A percentile compares a stretch with the other conserved stretches of the same genome.
Conservation (phyloP, 495 filamentous ascomycete genomes). For the Aeminium ludgeri region DNA sequence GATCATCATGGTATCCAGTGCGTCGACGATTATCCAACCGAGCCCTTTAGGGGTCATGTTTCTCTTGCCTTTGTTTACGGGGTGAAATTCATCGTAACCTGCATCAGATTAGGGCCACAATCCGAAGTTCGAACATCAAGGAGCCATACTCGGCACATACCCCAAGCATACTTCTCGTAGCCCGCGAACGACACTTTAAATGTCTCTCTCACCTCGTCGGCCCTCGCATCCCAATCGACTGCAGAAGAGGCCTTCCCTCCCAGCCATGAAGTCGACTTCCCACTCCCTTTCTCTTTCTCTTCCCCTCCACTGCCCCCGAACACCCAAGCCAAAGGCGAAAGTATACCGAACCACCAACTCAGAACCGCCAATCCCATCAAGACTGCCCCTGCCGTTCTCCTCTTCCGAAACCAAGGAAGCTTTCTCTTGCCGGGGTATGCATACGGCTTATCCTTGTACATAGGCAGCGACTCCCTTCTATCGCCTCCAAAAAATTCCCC, state of each 20-base stretch:
- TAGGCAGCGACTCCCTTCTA: slow-evolving; percentile 48
- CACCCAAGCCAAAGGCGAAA: slow-evolving; percentile 18
- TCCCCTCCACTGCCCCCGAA: background rate
- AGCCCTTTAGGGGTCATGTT: slow-evolving; percentile 73
- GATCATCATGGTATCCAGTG: slow-evolving; percentile 88
- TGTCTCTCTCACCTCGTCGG: slow-evolving; percentile 74
- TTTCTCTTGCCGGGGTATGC: slow-evolving; percentile 37
- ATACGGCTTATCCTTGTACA: slow-evolving; percentile 99
- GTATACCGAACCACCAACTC: slow-evolving; percentile 43
- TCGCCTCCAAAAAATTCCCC: slow-evolving; percentile 37
- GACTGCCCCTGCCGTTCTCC: slow-evolving; percentile 34
- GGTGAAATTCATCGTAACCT: slow-evolving; percentile 79
- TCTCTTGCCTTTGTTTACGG: slow-evolving; percentile 56
- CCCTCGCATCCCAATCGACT: slow-evolving; percentile 56
- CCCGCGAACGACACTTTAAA: slow-evolving; percentile 82
- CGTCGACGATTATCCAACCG: slow-evolving; percentile 97
- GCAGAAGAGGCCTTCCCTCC: slow-evolving; percentile 13
- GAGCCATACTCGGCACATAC: slow-evolving; percentile 34
- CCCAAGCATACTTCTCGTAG: slow-evolving; percentile 90
- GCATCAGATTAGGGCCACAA: background rate
- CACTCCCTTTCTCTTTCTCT: slow-evolving; percentile 1
- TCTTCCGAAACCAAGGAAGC: slow-evolving; percentile 28
- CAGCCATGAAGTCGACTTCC: slow-evolving; percentile 6
- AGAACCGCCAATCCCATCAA: slow-evolving; percentile 33
- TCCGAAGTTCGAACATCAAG: background rate